Conservation (phyloP, 805 yeast species). For the Soucietia sequanensis region DNA sequence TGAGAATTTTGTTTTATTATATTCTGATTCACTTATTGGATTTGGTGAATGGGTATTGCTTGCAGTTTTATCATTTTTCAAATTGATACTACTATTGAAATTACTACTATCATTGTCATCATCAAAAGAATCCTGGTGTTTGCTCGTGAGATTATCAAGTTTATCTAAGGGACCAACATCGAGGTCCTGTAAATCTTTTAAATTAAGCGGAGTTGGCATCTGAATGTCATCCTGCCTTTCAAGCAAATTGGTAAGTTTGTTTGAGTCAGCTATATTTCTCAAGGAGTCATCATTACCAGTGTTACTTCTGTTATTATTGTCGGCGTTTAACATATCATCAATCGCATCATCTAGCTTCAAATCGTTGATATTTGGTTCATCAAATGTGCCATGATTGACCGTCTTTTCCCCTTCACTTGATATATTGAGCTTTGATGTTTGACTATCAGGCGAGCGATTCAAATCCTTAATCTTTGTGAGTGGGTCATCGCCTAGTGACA, state of each 20-base stretch:
- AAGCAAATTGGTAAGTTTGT: too few species aligned
- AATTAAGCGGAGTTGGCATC: too few species aligned
- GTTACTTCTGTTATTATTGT: too few species aligned
- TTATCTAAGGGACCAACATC: slow-evolving; percentile 13
- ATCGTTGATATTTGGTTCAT: slow-evolving; percentile 2
- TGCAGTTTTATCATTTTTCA: slow-evolving; percentile 5
- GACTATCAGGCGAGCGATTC: slow-evolving; percentile 1
- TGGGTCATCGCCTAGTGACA: slow-evolving; percentile 18
- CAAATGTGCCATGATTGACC: background rate
- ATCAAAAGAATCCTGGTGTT: slow-evolving; percentile 1
- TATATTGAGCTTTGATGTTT: slow-evolving; percentile 2
- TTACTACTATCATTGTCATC: slow-evolving; percentile 4
- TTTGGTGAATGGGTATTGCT: slow-evolving; percentile 16
- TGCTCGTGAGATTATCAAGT: slow-evolving; percentile 3
- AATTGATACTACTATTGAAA: background rate
- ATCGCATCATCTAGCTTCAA: slow-evolving; percentile 12
- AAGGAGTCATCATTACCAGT: too few species aligned
- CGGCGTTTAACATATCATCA: slow-evolving; percentile 6
- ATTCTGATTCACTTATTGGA: slow-evolving; percentile 1
- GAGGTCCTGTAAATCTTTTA: slow-evolving; percentile 9
- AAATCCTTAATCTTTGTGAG: slow-evolving; percentile 2
- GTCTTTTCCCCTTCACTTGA: slow-evolving; percentile 1
- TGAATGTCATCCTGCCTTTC: too few species aligned
- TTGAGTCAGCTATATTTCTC: too few species aligned
- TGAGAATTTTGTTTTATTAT: background rate